Conservation (phyloP, 306 rosid genomes). For the Hippophae rhamnoides region DNA sequence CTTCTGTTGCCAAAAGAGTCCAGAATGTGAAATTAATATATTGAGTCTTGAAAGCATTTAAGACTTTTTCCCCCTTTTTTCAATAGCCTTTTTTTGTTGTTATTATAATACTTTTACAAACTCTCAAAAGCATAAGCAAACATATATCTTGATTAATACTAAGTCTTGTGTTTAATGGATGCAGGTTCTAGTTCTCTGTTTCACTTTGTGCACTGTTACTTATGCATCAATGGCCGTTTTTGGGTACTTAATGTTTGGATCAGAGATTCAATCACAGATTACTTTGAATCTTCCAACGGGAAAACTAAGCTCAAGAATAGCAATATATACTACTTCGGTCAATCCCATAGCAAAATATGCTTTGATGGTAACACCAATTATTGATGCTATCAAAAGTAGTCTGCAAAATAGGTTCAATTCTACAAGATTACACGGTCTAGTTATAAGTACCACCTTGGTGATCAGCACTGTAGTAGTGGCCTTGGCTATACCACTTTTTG, state of each 20-base stretch:
- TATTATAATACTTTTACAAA: no score
- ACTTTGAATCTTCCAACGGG: slow-evolving; percentile 50
- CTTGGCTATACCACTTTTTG: slow-evolving; percentile 44
- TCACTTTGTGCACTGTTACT: no score
- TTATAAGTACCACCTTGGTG: slow-evolving; percentile 31
- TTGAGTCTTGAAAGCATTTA: no score
- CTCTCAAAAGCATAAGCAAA: no score
- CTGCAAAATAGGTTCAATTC: slow-evolving; percentile 24
- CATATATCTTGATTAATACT: no score
- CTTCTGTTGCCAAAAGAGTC: no score
- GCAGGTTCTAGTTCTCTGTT: no score
- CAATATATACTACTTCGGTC: slow-evolving; percentile 58
- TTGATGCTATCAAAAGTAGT: slow-evolving; percentile 36
- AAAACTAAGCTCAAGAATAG: slow-evolving; percentile 50
- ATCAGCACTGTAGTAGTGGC: slow-evolving; percentile 45
- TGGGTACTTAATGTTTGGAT: slow-evolving; percentile 66
- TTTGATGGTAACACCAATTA: slow-evolving; percentile 59
- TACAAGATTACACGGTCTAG: slow-evolving; percentile 20
- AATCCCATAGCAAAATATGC: slow-evolving; percentile 70
- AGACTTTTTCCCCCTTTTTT: no score
- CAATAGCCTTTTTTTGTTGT: no score
- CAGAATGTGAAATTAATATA: no score
- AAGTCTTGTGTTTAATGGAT: no score
- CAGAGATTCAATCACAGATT: slow-evolving; percentile 47
- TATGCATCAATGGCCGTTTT: slow-evolving; percentile 45